phyloP scores from a whole-genome alignment of 108 stramenopile genomes.

The Aurantiochytrium sp. region DNA sequence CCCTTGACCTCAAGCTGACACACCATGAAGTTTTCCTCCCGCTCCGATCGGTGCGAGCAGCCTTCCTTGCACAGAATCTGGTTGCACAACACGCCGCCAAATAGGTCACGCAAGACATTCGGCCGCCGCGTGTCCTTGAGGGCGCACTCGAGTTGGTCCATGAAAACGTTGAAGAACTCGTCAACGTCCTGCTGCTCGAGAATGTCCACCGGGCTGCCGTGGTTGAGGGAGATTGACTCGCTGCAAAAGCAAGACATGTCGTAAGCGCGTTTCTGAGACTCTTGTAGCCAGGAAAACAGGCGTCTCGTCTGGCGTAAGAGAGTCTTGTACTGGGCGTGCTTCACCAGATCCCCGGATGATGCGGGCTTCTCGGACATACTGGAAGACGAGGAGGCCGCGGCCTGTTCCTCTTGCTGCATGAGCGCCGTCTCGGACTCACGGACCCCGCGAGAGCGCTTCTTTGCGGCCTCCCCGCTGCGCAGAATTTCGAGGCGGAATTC shows the following conservation, averaged over 20 bases:
- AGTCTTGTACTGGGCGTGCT: neutral
- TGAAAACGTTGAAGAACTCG: conserved; percentile 51
- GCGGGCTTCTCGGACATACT: neutral
- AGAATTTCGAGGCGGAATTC: conserved; percentile 25
- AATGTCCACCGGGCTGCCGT: conserved; percentile 49
- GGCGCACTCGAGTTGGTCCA: conserved; percentile 43
- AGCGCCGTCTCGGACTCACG: neutral
- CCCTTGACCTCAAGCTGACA: conserved; percentile 41
- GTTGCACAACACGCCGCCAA: conserved; percentile 49
- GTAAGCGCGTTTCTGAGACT: neutral
- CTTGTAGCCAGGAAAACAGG: conserved; percentile 37
- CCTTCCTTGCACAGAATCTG: conserved; percentile 49
- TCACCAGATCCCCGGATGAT: neutral
- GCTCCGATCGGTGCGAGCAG: conserved; percentile 39
- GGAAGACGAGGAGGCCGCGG: no score
- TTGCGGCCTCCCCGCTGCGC: neutral
- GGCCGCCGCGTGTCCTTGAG: conserved; percentile 3
- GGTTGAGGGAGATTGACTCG: conserved; percentile 43
- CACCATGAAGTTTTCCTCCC: conserved; percentile 45
- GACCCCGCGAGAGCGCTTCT: neutral
- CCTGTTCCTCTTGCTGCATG: neutral
- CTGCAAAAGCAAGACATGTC: conserved; percentile 28
- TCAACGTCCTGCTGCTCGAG: conserved; percentile 60
- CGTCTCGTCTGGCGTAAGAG: conserved; percentile 29
- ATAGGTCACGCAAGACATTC: conserved; percentile 35